phyloP scores from a whole-genome alignment of 345 rosid species.

The Gossypium stocksii region DNA sequence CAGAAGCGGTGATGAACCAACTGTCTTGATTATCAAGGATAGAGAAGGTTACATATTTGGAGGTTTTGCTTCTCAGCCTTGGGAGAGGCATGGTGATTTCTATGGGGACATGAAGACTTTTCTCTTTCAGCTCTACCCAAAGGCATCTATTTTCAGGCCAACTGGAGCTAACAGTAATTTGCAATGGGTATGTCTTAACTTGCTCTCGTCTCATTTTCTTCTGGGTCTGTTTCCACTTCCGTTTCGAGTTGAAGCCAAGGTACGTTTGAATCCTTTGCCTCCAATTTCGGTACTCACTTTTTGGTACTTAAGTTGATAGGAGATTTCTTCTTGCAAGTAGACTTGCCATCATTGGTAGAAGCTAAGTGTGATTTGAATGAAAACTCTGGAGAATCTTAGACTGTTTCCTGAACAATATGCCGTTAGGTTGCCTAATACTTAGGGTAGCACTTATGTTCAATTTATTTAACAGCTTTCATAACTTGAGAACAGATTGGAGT shows the following conservation, averaged over 20 bases:
- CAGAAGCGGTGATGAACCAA: conserved; percentile 61
- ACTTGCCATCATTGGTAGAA: neutral
- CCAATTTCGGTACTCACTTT: neutral
- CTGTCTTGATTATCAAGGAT: conserved; percentile 72
- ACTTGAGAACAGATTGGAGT: neutral
- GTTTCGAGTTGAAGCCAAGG: neutral
- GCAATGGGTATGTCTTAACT: conserved; percentile 69
- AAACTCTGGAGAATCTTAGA: neutral
- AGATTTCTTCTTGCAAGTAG: conserved; percentile 6
- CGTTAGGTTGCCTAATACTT: neutral
- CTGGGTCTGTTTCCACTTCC: conserved; percentile 42
- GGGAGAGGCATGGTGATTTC: conserved; percentile 81
- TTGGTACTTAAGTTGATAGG: neutral
- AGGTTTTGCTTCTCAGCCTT: conserved; percentile 90
- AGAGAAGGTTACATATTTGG: conserved; percentile 72
- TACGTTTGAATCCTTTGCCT: neutral
- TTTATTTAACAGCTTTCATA: neutral
- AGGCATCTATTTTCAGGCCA: conserved; percentile 65
- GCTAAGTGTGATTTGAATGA: neutral
- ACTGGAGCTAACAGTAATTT: conserved; percentile 78
- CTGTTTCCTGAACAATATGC: conserved; percentile 1
- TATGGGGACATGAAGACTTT: conserved; percentile 93
- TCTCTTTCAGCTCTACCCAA: conserved; percentile 75
- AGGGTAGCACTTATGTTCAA: neutral
- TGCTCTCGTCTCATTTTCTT: neutral